These are phyloP conservation scores for Triangularia verruculosa DNA, from an alignment of 2,329 filamentous ascomycete species.

Conservation along the genomic window DNA sequence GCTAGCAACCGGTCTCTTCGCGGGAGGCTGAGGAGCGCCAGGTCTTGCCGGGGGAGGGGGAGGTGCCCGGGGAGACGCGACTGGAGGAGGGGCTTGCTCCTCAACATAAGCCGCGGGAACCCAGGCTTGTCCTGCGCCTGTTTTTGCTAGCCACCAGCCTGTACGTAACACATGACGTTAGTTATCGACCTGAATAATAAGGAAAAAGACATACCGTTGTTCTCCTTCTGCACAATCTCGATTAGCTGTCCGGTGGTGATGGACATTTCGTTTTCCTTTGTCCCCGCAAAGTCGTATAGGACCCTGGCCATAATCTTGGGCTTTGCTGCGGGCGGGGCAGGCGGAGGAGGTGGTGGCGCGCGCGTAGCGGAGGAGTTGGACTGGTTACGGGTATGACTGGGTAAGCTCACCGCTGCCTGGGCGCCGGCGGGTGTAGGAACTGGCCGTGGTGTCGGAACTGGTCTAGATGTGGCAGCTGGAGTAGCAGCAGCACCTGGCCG, in stretches of 20 bases:
- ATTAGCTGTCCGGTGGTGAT: slow-evolving; percentile 78
- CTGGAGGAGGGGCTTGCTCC: slow-evolving; percentile 64
- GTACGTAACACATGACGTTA: slow-evolving; percentile 27
- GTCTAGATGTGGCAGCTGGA: slow-evolving; percentile 25
- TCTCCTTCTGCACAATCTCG: slow-evolving; percentile 89
- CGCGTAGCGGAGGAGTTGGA: slow-evolving; percentile 51
- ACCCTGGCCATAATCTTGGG: slow-evolving; percentile 82
- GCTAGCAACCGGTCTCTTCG: slow-evolving; percentile 26
- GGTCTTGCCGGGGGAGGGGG: slow-evolving; percentile 63
- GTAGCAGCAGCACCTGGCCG: slow-evolving; percentile 36
- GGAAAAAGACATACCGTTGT: slow-evolving; percentile 72
- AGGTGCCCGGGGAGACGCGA: slow-evolving; percentile 61
- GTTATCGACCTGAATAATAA: slow-evolving; percentile 15
- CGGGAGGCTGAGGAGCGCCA: slow-evolving; percentile 4
- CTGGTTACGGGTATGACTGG: slow-evolving; percentile 54
- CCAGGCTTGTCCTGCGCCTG: slow-evolving; percentile 80
- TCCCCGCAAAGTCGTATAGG: slow-evolving; percentile 85
- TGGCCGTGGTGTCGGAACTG: slow-evolving; percentile 31
- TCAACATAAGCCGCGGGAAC: slow-evolving; percentile 91
- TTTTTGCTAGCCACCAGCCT: slow-evolving; percentile 97
- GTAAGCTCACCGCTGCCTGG: slow-evolving; percentile 37
- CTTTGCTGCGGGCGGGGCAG: slow-evolving; percentile 61
- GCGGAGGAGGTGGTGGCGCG: slow-evolving; percentile 65
- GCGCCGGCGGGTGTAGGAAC: slow-evolving; percentile 32
- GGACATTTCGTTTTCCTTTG: slow-evolving; percentile 80